These are phyloP conservation scores for Dothideomycetidae sp. DNA, from an alignment of 2,329 filamentous ascomycete species.

Conservation along the genomic window DNA sequence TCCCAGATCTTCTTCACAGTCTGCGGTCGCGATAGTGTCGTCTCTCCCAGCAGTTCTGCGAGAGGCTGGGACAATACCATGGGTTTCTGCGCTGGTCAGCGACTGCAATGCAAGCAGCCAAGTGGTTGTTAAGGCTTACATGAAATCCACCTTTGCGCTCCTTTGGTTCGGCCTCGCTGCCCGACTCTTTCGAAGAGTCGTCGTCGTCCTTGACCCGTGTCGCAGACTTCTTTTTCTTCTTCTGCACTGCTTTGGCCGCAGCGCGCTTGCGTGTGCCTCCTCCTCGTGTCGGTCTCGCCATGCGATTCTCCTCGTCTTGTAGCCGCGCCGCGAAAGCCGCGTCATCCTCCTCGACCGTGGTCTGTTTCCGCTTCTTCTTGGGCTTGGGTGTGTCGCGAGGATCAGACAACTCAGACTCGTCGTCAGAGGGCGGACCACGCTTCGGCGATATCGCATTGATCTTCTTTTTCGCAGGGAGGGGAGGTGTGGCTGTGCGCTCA, in stretches of 20 bases:
- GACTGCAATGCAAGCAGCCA: neutral
- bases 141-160: conserved; percentile 83
- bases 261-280: conserved; percentile 46
- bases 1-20: conserved; percentile 95
- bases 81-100: conserved; percentile 40
- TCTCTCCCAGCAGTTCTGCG: conserved; percentile 54
- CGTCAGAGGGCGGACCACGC: conserved; percentile 24
- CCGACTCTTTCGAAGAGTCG: conserved; percentile 60
- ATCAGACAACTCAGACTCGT: conserved; percentile 28
- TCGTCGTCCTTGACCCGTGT: conserved; percentile 66
- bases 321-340: conserved; percentile 74
- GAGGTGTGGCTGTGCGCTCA: conserved; percentile 11
- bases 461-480: conserved; percentile 12
- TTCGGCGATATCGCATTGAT: conserved; percentile 20
- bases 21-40: conserved; percentile 78
- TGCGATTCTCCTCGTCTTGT: conserved; percentile 75
- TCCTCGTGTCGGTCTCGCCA: conserved; percentile 53
- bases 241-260: conserved; percentile 47
- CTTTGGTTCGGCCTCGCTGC: conserved; percentile 39
- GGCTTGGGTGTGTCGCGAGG: conserved; percentile 28
- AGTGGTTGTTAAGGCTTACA: conserved; percentile 32
- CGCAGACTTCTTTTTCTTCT: conserved; percentile 55
- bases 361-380: conserved; percentile 48
- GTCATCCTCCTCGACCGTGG: conserved; percentile 57
- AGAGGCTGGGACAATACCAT: conserved; percentile 60